Evolutionary conservation across 441 rosid genomes (phyloP).

Genomic region (Arabidopsis hybrid): DNA sequence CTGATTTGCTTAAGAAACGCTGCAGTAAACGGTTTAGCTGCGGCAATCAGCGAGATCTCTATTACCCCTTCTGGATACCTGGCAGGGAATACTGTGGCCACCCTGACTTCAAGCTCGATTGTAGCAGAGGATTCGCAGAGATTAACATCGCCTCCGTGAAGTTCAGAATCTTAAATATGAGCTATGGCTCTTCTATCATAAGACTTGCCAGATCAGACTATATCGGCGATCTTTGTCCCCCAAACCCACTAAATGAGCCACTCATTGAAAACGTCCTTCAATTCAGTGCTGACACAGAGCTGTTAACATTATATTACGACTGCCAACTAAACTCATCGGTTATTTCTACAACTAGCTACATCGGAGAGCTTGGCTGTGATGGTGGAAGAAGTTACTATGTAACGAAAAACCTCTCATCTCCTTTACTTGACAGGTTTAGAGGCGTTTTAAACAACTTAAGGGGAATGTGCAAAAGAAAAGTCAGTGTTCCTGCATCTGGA

Average conservation of each 20-base stretch:
- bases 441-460: background rate
- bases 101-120: slow-evolving; percentile 29
- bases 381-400: slow-evolving; percentile 15
- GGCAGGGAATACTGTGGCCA: slow-evolving; percentile 39
- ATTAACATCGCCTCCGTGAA: slow-evolving; percentile 12
- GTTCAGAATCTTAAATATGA: slow-evolving; percentile 2
- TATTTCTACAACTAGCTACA: background rate
- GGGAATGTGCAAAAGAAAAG: slow-evolving; percentile 26
- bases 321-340: background rate
- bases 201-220: slow-evolving; percentile 44
- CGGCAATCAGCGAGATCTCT: background rate
- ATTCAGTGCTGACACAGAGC: background rate
- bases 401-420: slow-evolving; percentile 7
- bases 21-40: background rate
- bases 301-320: slow-evolving; percentile 44
- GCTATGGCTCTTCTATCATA: background rate
- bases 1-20: background rate
- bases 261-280: background rate
- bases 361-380: slow-evolving; percentile 7
- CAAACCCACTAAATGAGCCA: background rate
- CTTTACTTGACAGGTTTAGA: background rate
- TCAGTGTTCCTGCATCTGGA: slow-evolving; percentile 32
- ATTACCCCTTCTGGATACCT: slow-evolving; percentile 10
- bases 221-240: slow-evolving; percentile 43
- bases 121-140: background rate